These are phyloP conservation scores for Saturnispora zaruensis DNA, from an alignment of 805 yeast species.

Conservation along the genomic window DNA sequence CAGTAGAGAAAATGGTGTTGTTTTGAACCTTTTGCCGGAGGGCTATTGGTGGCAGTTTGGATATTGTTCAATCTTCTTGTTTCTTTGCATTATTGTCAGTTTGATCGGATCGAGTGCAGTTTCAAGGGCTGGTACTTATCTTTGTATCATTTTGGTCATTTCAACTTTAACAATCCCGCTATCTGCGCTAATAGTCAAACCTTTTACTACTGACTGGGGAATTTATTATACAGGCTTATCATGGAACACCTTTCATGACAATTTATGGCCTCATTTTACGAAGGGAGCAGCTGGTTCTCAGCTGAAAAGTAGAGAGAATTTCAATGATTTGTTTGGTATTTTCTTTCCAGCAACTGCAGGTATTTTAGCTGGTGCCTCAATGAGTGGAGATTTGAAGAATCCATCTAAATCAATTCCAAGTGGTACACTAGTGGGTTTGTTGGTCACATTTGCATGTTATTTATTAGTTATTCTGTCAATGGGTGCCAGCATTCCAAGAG, in stretches of 20 bases:
- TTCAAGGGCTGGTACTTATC: constrained; percentile 68
- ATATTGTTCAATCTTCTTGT: constrained; percentile 64
- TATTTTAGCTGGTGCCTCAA: constrained; percentile 95
- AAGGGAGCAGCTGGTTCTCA: constrained; percentile 90
- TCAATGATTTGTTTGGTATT: constrained; percentile 82
- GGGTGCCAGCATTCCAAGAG: constrained; percentile 75
- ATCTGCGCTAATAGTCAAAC: constrained; percentile 57
- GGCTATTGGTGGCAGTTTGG: constrained; percentile 59
- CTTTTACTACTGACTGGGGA: constrained; percentile 49
- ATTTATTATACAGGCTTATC: constrained; percentile 61
- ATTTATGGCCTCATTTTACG: constrained; percentile 74
- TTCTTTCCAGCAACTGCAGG: constrained; percentile 99
- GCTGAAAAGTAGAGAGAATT: constrained; percentile 52
- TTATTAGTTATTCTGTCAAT: constrained; percentile 72
- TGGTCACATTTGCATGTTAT: constrained; percentile 70
- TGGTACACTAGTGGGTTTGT: constrained; percentile 85
- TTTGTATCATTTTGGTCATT: constrained; percentile 56
- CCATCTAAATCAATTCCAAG: constrained; percentile 88
- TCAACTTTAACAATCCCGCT: constrained; percentile 79
- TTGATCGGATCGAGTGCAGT: constrained; percentile 75
- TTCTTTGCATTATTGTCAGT: constrained; percentile 67
- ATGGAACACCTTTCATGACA: constrained; percentile 55
- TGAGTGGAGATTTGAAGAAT: constrained; percentile 85
- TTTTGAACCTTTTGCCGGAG: constrained; percentile 49
- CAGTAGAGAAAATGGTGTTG: constrained; percentile 50